Conservation (phyloP, 805 yeast genomes). For the Zygosaccharomyces pseudorouxii region DNA sequence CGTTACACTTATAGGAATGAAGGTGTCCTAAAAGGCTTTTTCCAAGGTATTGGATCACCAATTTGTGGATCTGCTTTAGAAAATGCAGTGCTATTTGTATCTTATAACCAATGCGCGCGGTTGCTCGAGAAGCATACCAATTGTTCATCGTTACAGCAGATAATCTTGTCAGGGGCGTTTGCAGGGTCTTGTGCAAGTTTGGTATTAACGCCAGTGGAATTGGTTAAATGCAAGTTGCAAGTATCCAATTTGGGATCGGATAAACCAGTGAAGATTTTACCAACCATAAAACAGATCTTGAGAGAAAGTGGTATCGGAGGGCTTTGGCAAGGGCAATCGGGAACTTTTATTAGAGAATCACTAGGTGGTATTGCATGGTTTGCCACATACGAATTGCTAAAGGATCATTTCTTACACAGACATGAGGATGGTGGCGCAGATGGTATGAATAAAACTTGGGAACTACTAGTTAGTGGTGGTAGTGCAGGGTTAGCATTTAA, state of each 20-base stretch:
- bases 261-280: conserved; percentile 33
- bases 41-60: conserved; percentile 75
- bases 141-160: conserved; percentile 39
- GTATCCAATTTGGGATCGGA: conserved; percentile 44
- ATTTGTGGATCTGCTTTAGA: conserved; percentile 87
- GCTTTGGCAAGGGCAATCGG: conserved; percentile 81
- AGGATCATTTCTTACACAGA: conserved; percentile 31
- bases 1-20: conserved; percentile 56
- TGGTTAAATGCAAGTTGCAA: conserved; percentile 83
- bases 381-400: conserved; percentile 71
- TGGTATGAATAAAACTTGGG: conserved; percentile 41
- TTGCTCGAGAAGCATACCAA: conserved; percentile 29
- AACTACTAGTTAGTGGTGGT: conserved; percentile 74
- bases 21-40: conserved; percentile 69
- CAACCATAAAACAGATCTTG: conserved; percentile 42
- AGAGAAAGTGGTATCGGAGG: conserved; percentile 58
- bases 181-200: conserved; percentile 81
- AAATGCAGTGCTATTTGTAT: conserved; percentile 70
- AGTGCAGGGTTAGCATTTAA: conserved; percentile 81
- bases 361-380: conserved; percentile 95
- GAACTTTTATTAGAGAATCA: conserved; percentile 77
- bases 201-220: conserved; percentile 86
- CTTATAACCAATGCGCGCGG: conserved; percentile 49
- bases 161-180: conserved; percentile 68
- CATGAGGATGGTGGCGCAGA: conserved; percentile 19